Evolutionary conservation across 1,139 yeast species (phyloP).

Genomic region (Magnusiomyces tetraspermus): DNA sequence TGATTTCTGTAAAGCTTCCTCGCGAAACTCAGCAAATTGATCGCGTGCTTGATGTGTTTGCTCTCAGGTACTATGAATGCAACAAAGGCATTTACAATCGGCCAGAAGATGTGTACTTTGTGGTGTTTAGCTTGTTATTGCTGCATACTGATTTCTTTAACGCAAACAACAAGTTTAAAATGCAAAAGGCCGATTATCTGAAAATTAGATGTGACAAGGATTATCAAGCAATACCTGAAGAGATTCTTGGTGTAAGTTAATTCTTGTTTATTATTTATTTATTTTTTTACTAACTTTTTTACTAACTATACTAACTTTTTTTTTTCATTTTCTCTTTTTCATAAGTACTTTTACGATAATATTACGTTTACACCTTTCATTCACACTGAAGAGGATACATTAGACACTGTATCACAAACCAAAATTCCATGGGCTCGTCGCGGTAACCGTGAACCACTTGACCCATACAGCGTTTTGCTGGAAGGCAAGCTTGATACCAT

Average conservation of each 20-base stretch:
- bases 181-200: conserved; percentile 54
- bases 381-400: conserved; percentile 32
- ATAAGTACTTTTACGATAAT: conserved; percentile 54
- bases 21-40: conserved; percentile 66
- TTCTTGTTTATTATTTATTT: conserved; percentile 18
- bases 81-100: conserved; percentile 34
- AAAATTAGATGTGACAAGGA: conserved; percentile 32
- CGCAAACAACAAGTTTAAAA: conserved; percentile 51
- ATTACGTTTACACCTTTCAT: conserved; percentile 48
- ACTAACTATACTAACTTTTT: too few species aligned
- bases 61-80: conserved; percentile 38
- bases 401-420: conserved; percentile 8
- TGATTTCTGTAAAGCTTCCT: conserved; percentile 50
- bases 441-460: conserved; percentile 28
- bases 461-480: conserved; percentile 34
- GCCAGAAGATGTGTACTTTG: conserved; percentile 46
- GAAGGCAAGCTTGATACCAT: conserved; percentile 30
- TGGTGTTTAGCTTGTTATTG: conserved; percentile 53
- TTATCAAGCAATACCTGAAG: conserved; percentile 35
- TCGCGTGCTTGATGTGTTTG: conserved; percentile 48
- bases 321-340: conserved; percentile 24
- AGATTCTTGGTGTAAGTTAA: conserved; percentile 32
- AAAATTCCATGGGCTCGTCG: conserved; percentile 18
- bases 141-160: conserved; percentile 64
- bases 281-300: conserved; percentile 7